phyloP scores from a whole-genome alignment of 352 stramenopile genomes.

The Globisporangium middletonii region DNA sequence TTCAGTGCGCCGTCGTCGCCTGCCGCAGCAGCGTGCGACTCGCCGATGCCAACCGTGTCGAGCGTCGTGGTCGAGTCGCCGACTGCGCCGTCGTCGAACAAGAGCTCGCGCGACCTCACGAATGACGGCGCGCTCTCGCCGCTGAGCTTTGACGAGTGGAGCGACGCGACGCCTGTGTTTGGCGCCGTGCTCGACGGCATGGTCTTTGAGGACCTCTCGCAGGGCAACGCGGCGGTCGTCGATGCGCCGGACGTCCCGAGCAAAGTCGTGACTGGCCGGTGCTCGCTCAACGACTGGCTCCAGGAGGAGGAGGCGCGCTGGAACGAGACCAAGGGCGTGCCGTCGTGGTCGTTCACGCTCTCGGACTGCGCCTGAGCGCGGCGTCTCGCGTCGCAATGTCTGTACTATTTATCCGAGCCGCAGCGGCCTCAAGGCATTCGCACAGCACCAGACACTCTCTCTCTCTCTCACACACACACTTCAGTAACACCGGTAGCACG shows the following conservation, averaged over 20 bases:
- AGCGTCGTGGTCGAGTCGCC: slow-evolving; percentile 3
- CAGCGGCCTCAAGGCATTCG: neutral
- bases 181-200: slow-evolving; percentile 41
- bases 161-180: slow-evolving; percentile 26
- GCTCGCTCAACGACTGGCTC: slow-evolving; percentile 50
- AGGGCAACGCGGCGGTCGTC: slow-evolving; percentile 16
- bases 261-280: slow-evolving; percentile 8
- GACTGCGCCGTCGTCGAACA: slow-evolving; percentile 24
- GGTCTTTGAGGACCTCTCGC: slow-evolving; percentile 38
- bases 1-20: neutral
- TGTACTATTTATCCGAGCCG: slow-evolving; percentile 11
- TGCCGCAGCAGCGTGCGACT: neutral
- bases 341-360: slow-evolving; percentile 54
- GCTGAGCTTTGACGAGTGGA: slow-evolving; percentile 63
- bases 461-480: no score
- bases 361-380: slow-evolving; percentile 32
- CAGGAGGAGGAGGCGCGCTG: slow-evolving; percentile 52
- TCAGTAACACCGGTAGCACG: no score
- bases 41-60: neutral
- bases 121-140: slow-evolving; percentile 28
- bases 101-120: slow-evolving; percentile 3
- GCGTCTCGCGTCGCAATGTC: neutral
- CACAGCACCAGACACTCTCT: neutral
- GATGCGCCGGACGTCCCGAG: slow-evolving; percentile 12
- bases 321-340: slow-evolving; percentile 40